These are phyloP conservation scores for Cladophialophora immunda DNA, from an alignment of 2,329 filamentous ascomycete genomes.

Conservation along the genomic window DNA sequence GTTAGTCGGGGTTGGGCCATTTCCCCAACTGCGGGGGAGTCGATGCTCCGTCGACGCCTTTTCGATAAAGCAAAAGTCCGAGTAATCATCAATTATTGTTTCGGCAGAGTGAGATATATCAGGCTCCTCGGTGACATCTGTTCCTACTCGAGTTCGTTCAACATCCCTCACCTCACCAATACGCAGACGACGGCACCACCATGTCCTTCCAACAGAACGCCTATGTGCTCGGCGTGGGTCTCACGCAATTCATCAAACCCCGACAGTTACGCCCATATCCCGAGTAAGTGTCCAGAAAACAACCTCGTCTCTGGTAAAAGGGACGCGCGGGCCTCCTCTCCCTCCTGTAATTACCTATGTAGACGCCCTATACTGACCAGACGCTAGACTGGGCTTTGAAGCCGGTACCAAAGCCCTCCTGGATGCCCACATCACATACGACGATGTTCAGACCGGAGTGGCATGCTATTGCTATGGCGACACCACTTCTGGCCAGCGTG, in stretches of 20 bases:
- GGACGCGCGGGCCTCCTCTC: background rate
- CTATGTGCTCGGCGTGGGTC: conserved; percentile 96
- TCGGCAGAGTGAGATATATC: background rate
- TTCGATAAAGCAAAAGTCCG: no score
- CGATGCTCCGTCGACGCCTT: background rate
- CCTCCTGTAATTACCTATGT: background rate
- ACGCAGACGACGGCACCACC: background rate
- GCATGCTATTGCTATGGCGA: conserved; percentile 98
- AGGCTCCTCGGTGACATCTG: background rate
- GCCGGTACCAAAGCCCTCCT: conserved; percentile 53
- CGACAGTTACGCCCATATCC: conserved; percentile 44
- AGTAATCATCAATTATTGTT: background rate
- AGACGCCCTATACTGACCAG: background rate
- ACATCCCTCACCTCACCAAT: background rate
- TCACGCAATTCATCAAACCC: conserved; percentile 90
- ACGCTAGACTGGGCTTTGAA: conserved; percentile 41
- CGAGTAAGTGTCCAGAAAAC: conserved; percentile 26
- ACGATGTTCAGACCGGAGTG: conserved; percentile 91
- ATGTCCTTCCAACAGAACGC: conserved; percentile 59
- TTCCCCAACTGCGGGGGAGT: background rate
- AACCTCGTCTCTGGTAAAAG: background rate
- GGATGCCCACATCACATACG: conserved; percentile 91
- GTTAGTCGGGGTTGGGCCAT: background rate
- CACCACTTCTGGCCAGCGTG: conserved; percentile 90
- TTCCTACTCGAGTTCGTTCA: background rate